These are phyloP conservation scores for Pseudoneurospora amorphoporcata DNA, from an alignment of 495 filamentous ascomycete genomes.

Conservation along the genomic window DNA sequence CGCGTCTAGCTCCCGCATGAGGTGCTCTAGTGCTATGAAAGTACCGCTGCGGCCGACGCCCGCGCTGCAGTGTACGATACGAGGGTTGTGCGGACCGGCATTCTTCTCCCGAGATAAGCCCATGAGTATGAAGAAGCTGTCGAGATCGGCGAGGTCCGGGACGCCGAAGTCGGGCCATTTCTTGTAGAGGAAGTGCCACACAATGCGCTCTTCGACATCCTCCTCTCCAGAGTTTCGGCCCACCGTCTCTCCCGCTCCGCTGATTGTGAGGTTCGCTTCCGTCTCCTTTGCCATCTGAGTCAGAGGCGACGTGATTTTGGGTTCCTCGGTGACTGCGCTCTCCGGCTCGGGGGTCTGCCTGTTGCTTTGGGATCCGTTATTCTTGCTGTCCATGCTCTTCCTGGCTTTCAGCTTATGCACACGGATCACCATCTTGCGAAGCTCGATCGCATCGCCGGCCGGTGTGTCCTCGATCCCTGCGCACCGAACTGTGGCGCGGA, in stretches of 20 bases:
- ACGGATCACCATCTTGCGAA: slow-evolving; percentile 43
- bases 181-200: slow-evolving; percentile 87
- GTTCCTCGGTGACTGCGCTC: background rate
- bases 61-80: slow-evolving; percentile 87
- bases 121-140: slow-evolving; percentile 70
- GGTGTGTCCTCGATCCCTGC: slow-evolving; percentile 37
- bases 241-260: background rate
- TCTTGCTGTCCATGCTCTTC: background rate
- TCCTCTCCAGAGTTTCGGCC: background rate
- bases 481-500: slow-evolving; percentile 44
- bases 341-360: background rate
- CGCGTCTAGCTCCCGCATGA: slow-evolving; percentile 69
- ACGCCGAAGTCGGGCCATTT: slow-evolving; percentile 93
- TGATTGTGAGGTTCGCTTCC: slow-evolving; percentile 3
- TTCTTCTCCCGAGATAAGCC: slow-evolving; percentile 64
- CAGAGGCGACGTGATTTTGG: background rate
- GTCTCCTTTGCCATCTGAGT: background rate
- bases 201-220: slow-evolving; percentile 52
- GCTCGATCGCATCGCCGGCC: slow-evolving; percentile 41
- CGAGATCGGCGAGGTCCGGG: slow-evolving; percentile 68
- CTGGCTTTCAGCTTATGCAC: slow-evolving; percentile 11
- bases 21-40: slow-evolving; percentile 87
- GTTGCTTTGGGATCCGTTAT: background rate
- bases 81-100: slow-evolving; percentile 53
- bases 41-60: slow-evolving; percentile 92